Conservation (phyloP, 768 basidiomycete species). For the Termitomyces sp. region DNA sequence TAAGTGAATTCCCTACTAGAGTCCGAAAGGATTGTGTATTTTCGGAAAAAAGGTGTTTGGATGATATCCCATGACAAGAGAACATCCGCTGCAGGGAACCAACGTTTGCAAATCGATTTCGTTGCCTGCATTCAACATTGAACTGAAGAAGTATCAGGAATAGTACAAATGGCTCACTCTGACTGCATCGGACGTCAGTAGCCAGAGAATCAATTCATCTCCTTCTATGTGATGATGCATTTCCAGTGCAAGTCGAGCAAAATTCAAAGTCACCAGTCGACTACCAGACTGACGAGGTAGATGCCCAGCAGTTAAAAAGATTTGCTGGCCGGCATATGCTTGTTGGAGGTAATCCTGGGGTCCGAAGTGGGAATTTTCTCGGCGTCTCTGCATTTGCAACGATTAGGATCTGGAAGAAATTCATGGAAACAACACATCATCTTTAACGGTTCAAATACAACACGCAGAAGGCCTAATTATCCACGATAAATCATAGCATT, state of each 20-base stretch:
- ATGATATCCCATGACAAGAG: background rate
- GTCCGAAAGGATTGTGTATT: background rate
- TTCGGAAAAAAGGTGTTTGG: background rate
- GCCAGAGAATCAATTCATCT: background rate
- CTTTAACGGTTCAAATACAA: background rate
- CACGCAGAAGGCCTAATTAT: background rate
- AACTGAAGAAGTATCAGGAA: background rate
- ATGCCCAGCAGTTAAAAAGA: background rate
- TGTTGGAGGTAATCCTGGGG: background rate
- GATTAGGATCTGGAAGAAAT: too few relatives aligned
- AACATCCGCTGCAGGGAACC: background rate
- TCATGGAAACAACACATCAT: background rate
- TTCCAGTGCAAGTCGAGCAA: slow-evolving; percentile 1
- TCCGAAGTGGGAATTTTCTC: background rate
- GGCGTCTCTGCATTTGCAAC: background rate
- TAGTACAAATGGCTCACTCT: background rate
- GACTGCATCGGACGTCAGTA: background rate
- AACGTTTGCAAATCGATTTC: background rate
- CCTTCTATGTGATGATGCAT: background rate
- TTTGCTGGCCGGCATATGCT: background rate
- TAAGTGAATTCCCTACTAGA: background rate
- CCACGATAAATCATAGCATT: background rate
- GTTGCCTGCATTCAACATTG: background rate
- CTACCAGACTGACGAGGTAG: background rate
- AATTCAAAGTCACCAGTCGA: background rate